Conservation (phyloP, 805 yeast genomes). For the Ogataea ramenticola region DNA sequence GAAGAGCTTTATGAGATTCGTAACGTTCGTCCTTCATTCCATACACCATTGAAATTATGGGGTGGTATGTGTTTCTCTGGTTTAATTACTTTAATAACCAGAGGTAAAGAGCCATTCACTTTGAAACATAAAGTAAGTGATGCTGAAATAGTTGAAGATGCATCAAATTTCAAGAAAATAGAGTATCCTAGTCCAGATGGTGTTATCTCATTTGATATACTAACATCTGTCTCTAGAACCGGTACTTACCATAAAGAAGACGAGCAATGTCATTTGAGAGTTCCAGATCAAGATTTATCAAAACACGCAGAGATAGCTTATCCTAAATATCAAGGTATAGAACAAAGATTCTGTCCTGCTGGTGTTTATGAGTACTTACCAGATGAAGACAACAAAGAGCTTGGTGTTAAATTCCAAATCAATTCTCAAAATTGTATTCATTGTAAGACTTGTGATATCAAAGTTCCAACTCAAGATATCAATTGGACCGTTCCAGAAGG, state of each 20-base stretch:
- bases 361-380: slow-evolving; percentile 91
- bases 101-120: slow-evolving; percentile 87
- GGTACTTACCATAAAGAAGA: slow-evolving; percentile 96
- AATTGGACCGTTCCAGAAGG: slow-evolving; percentile 98
- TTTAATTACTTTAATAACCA: slow-evolving; percentile 65
- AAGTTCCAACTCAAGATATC: slow-evolving; percentile 91
- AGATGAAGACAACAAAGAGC: slow-evolving; percentile 42
- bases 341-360: slow-evolving; percentile 93
- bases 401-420: slow-evolving; percentile 82
- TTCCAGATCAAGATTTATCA: slow-evolving; percentile 54
- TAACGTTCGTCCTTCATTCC: slow-evolving; percentile 89
- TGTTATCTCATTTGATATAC: slow-evolving; percentile 80
- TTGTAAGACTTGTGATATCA: slow-evolving; percentile 97
- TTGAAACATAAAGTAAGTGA: slow-evolving; percentile 62
- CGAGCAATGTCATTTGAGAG: slow-evolving; percentile 80
- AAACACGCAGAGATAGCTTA: slow-evolving; percentile 64
- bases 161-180: slow-evolving; percentile 59
- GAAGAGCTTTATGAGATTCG: slow-evolving; percentile 81
- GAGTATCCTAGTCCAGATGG: slow-evolving; percentile 96
- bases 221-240: slow-evolving; percentile 93
- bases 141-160: slow-evolving; percentile 62
- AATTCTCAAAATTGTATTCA: slow-evolving; percentile 97
- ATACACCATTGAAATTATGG: slow-evolving; percentile 60
- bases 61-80: slow-evolving; percentile 88
- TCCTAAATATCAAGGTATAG: slow-evolving; percentile 80